Conservation (phyloP, 1,284 basidiomycete species). For the Schizophyllum amplum region DNA sequence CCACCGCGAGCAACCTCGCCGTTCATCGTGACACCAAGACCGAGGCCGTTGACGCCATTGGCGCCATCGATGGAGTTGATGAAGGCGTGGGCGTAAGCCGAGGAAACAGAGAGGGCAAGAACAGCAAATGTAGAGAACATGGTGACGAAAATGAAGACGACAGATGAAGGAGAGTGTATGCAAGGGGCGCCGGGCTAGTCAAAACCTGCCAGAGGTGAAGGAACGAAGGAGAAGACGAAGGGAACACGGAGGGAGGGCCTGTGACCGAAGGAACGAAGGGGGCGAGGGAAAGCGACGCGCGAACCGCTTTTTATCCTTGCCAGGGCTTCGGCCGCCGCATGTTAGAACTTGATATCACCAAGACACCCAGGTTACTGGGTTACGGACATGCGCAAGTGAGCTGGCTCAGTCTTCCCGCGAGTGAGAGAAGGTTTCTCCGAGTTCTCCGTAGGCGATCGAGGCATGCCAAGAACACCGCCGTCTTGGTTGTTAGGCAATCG, state of each 20-base stretch:
- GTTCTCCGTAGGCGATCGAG: neutral
- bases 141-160: slow-evolving; percentile 1
- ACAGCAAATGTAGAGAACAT: slow-evolving; percentile 10
- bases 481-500: neutral
- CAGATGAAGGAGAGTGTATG: slow-evolving; percentile 5
- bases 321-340: too few species aligned
- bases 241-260: neutral
- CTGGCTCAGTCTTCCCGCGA: neutral
- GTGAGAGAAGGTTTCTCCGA: neutral
- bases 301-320: neutral
- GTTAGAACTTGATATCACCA: neutral
- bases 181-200: slow-evolving; percentile 8
- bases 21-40: slow-evolving; percentile 14
- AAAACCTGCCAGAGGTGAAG: neutral
- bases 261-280: neutral
- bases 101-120: slow-evolving; percentile 4
- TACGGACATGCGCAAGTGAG: neutral
- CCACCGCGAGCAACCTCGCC: slow-evolving; percentile 11
- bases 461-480: neutral
- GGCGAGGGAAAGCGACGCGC: too few species aligned
- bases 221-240: slow-evolving; percentile 3
- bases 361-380: neutral
- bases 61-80: slow-evolving; percentile 12
- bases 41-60: slow-evolving; percentile 14
- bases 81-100: slow-evolving; percentile 13